Evolutionary conservation across 352 stramenopile species (phyloP).

Genomic region (Globisporangium acanthophoron): DNA sequence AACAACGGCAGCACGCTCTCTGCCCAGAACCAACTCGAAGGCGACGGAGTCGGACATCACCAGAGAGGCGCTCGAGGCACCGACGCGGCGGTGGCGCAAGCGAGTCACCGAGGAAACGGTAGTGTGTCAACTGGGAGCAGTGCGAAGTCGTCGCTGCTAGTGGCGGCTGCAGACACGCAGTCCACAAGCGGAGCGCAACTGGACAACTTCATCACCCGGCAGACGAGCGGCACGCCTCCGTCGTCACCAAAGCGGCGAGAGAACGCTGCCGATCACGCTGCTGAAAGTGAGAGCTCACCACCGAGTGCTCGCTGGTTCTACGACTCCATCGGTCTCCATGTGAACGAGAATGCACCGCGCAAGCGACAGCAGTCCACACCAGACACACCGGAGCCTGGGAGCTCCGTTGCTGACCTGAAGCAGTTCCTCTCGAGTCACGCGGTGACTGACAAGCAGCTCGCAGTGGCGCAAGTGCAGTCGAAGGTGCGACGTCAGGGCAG

Average conservation of each 20-base stretch:
- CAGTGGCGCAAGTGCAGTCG: constrained; percentile 20
- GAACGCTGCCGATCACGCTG: not conserved
- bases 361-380: not conserved
- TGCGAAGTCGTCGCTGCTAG: not conserved
- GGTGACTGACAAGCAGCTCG: constrained; percentile 29
- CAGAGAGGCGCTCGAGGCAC: not conserved
- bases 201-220: not conserved
- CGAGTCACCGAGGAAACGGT: not conserved
- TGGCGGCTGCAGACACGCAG: not conserved
- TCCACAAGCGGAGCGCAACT: not conserved
- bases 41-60: not conserved
- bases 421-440: constrained; percentile 32
- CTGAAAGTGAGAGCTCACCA: not conserved
- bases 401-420: constrained; percentile 2
- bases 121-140: not conserved
- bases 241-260: constrained; percentile 7
- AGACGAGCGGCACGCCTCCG: not conserved
- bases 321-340: constrained; percentile 1
- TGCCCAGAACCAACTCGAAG: too few species aligned
- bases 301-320: constrained; percentile 3
- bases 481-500: constrained; percentile 31
- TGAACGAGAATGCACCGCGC: not conserved
- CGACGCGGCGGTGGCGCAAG: not conserved
- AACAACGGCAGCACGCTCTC: not conserved
- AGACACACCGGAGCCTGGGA: constrained; percentile 6